phyloP scores from a whole-genome alignment of 2,329 filamentous ascomycete genomes.

The Bertia moriformis region DNA sequence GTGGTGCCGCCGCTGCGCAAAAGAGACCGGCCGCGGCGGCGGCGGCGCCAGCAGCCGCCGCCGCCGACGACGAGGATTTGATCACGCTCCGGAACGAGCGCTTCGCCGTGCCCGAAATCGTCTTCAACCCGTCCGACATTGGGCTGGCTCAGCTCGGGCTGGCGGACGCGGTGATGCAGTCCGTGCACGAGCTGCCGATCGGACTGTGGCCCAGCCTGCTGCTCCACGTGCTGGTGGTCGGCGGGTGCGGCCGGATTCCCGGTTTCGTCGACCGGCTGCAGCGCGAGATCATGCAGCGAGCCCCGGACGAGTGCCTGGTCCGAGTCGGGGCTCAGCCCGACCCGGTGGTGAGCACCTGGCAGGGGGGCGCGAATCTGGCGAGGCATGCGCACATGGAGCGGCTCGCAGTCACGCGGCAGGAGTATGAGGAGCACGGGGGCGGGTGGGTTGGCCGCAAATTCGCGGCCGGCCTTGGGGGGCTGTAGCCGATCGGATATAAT shows the following conservation, averaged over 20 bases:
- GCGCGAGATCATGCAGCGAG: constrained; percentile 55
- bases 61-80: constrained; percentile 54
- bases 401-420: constrained; percentile 66
- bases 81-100: constrained; percentile 82
- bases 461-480: constrained; percentile 21
- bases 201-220: constrained; percentile 72
- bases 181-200: constrained; percentile 59
- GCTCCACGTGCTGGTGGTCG: constrained; percentile 77
- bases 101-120: constrained; percentile 75
- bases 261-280: constrained; percentile 73
- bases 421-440: constrained; percentile 79
- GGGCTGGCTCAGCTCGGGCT: constrained; percentile 74
- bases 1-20: constrained; percentile 23
- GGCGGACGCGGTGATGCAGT: constrained; percentile 69
- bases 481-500: too few relatives aligned
- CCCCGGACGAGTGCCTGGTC: constrained; percentile 65
- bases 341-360: constrained; percentile 71
- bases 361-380: constrained; percentile 68
- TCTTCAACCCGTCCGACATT: constrained; percentile 77
- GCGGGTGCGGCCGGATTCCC: constrained; percentile 66
- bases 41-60: constrained; percentile 25
- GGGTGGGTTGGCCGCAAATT: constrained; percentile 65
- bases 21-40: constrained; percentile 22
- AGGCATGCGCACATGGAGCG: constrained; percentile 51
- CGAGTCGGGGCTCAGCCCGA: constrained; percentile 56